Evolutionary conservation across 2,329 filamentous ascomycete species (phyloP), one percentile per base, ranked within the genome.

Genomic region (Trichoderma sp.): DNA sequence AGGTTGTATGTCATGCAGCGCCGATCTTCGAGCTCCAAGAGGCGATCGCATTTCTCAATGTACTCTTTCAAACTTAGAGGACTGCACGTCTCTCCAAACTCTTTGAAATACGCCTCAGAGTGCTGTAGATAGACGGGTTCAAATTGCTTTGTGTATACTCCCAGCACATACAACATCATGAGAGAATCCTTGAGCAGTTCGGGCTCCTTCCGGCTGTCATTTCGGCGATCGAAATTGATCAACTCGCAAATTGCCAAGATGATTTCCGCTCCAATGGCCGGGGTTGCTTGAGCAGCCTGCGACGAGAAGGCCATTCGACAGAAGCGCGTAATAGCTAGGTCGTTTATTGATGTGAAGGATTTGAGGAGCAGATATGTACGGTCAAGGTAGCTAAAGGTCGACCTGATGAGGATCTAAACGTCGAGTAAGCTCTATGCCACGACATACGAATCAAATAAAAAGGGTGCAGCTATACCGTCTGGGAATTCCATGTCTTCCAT

Each of bases 351-450:
- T 11, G 87, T 86, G 43, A 87, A 82, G 26, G 91, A 89, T 59
- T 91, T 90, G 71, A 92, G 91, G 3, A 97, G 85, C 8, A 99
- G 86, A 78, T 94, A 98, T 2, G 94, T 93, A 74, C 96, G 91
- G 79, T 99, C 95, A 74, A 99, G 87, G 78, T 95, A 99, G 83
- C 94, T 97, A 82, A 98, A 98, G 50, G 97, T 92, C 74, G 93
- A 95, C 63, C 94, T 90, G 67, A 99, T 88, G 15, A 91, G 90
- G 74, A 90, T 88, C 90, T 94, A 43, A 50, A 57, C 32, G 39
- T 4, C 20, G 3, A 28, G 61, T 73, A 17, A 73, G 72, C 39
- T 59, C 30, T 20, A 36, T 69, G 36, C 8, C 58, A 11, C 32
- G 20, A 62, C 6, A 32, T 58, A 30, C 28, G 39, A 7, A 4